Evolutionary conservation across 352 stramenopile genomes (phyloP).

Genomic region (Pythium pectinolyticum): DNA sequence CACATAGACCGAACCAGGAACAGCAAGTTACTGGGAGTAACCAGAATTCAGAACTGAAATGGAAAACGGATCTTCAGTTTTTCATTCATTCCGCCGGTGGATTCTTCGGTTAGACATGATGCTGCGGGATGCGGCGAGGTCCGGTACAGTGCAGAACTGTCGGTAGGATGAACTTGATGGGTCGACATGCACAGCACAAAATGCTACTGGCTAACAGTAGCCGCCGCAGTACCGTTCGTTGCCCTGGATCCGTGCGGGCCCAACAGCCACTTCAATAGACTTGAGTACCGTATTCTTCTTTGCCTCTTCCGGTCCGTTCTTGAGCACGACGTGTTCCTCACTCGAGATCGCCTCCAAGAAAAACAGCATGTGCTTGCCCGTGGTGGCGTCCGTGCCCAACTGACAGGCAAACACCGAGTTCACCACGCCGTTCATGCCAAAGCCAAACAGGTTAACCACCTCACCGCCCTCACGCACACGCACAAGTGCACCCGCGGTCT

Average conservation of each 20-base stretch:
- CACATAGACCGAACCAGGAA: too few species aligned
- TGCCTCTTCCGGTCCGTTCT: constrained; percentile 34
- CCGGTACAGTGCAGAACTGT: too few species aligned
- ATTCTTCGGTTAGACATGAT: too few species aligned
- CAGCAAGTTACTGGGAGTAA: too few species aligned
- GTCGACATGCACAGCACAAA: too few species aligned
- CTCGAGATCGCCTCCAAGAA: constrained; percentile 52
- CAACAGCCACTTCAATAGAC: constrained; percentile 49
- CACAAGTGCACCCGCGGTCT: constrained; percentile 46
- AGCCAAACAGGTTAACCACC: constrained; percentile 55
- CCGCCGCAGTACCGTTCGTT: constrained; percentile 58
- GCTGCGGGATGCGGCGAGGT: too few species aligned
- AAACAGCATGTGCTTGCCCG: constrained; percentile 55
- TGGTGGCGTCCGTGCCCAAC: constrained; percentile 46
- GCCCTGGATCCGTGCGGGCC: constrained; percentile 37
- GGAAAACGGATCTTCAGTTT: too few species aligned
- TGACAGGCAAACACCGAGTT: constrained; percentile 61
- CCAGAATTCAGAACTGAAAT: too few species aligned
- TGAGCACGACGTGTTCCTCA: constrained; percentile 46
- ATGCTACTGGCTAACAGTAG: constrained; percentile 68
- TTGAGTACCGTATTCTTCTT: constrained; percentile 45
- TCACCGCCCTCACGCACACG: constrained; percentile 58
- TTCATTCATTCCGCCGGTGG: background rate
- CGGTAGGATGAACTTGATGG: too few species aligned
- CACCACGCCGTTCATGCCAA: constrained; percentile 55